Base-by-base conservation (phyloP, 805 yeast species). In the Sugiyamaella americana region DNA sequence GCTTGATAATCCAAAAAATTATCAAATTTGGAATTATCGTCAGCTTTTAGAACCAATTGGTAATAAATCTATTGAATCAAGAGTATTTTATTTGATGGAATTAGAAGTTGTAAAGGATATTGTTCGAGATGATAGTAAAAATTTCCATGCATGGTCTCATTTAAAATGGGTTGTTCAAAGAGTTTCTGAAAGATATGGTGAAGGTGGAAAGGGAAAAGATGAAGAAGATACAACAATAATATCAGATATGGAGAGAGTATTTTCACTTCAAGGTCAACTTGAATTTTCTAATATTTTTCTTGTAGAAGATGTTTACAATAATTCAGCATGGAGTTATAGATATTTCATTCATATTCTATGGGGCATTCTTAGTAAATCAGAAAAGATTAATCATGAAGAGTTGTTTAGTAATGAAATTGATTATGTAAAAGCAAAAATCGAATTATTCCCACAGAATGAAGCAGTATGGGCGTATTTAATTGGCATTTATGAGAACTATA, bases 11-110 rank as follows among this genome's bases (percentile, higher is more conserved):
- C 84, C 89, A 36, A 93, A 93, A 63, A 91, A 89, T 68, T 93
- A 93, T 66, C 98, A 93, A 64, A 83, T 91, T n/a, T 93, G 98
- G 97, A 86, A 89, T 57, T 89, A 91, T 60, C 75, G 97, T 47
- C 89, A 84, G 58, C 68, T 79, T 29, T 60, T 91, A 5, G 66
- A 84, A 26, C 48, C 65, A 35, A 13, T 26, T 13, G 11, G 32
- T 26, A 26, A 13, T 13, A 13, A 26, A 8, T 8, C 8, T 26
- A 61, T 64, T 1, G 58, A 22, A 38, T 41, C 52, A 42, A 40
- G 44, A 32, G 47, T 69, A 38, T 63, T 53, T 49, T 57, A 49
- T 41, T 23, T 65, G 37, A 67, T 80, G 32, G 98, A 93, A 60
- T 71, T 72, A 43, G 82, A 85, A 2, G 72, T 87, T 19, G 68